phyloP scores from a whole-genome alignment of 2,329 filamentous ascomycete genomes.

The Aspergillus pseudoviridinutans region DNA sequence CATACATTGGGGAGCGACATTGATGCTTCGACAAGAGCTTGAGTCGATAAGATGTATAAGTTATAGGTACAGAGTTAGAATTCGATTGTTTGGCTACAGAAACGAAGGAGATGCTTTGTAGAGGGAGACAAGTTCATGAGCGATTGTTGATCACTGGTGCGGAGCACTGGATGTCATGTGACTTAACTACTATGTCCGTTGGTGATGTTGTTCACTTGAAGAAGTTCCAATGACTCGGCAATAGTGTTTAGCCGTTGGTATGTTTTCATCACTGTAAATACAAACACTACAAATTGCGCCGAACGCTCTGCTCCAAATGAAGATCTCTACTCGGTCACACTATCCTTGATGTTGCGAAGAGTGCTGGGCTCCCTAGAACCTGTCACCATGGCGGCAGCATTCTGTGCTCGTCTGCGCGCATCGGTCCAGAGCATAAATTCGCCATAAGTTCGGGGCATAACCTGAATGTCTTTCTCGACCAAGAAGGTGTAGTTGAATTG shows the following conservation, averaged over 20 bases:
- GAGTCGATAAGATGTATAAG: neutral
- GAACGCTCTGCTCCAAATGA: neutral
- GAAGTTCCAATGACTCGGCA: neutral
- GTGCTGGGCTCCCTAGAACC: slow-evolving; percentile 31
- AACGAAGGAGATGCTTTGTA: neutral
- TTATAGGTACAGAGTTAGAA: neutral
- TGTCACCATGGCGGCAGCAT: slow-evolving; percentile 45
- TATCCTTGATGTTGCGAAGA: slow-evolving; percentile 31
- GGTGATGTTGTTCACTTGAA: neutral
- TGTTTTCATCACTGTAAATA: neutral
- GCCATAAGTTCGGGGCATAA: slow-evolving; percentile 61
- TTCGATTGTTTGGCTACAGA: neutral
- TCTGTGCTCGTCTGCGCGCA: slow-evolving; percentile 53
- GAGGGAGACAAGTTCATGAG: neutral
- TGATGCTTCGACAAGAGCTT: neutral
- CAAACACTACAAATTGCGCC: neutral
- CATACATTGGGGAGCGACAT: slow-evolving; percentile 68
- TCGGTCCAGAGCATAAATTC: slow-evolving; percentile 65
- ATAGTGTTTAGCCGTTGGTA: neutral
- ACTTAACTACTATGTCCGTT: slow-evolving; percentile 5
- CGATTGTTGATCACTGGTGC: slow-evolving; percentile 4
- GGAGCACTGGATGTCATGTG: slow-evolving; percentile 13
- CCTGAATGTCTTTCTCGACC: slow-evolving; percentile 60
- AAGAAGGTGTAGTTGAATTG: slow-evolving; percentile 74
- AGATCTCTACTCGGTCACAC: slow-evolving; percentile 35